Evolutionary conservation across 139 green algal species (phyloP), one percentile per base, ranked within the genome.

Genomic region (Chlorella sp.): DNA sequence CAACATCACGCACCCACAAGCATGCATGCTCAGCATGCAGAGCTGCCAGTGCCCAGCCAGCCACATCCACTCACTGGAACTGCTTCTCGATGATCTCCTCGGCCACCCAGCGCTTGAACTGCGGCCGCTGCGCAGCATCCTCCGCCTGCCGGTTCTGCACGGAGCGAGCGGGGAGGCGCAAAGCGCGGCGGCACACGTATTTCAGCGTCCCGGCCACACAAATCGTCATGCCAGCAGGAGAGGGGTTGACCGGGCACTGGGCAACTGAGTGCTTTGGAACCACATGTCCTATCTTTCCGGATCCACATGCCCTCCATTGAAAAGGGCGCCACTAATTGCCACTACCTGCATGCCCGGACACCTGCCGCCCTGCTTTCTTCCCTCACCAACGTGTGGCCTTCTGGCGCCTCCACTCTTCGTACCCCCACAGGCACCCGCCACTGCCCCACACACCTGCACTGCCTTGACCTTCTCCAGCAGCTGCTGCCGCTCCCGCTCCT

Each of bases 61-160:
- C 15, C 60, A n/a, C n/a, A n/a, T n/a, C 21, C 64, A 71, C 86
- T 85, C 26, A 90, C 87, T 86, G 86, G 75, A 86, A 89, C 57
- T 91, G 86, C 2, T 71, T 69, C 61, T 91, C 89, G 53, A 91
- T 91, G 61, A 91, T 78, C 42, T 80, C 89, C n/a, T 77, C 53
- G 3, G 86, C 89, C 36, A 92, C 83, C 89, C 89, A 92, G 34
- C 76, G 80, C 86, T 92, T 92, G 80, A 89, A 82, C 30, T 83
- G 85, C 11, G 86, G 89, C 21, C 86, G 86, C 64, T 75, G 75
- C n/a, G 57, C 57, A 2, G 89, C 89, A 28, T 92, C 86, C 48
- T 76, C 69, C 4, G 79, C 89, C 80, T 92, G 89, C 7, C 86
- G 86, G 42, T 89, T 79, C 89, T 91, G 83, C 85, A 71, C 30